Conservation (phyloP, 169 alveolate species). For the Eimeria necatrix region DNA sequence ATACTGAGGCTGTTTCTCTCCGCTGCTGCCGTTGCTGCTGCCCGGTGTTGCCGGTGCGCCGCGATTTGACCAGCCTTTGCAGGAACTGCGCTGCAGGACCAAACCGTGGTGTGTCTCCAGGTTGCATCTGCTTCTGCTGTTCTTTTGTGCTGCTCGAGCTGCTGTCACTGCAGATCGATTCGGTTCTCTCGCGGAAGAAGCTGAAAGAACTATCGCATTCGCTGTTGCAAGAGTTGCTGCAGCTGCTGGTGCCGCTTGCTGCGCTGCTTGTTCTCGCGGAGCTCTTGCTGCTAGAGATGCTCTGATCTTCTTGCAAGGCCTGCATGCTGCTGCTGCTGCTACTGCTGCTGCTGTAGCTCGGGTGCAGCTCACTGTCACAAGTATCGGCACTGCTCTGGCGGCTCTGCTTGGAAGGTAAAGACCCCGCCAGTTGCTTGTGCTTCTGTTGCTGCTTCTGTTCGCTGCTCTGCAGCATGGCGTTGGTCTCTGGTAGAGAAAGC, state of each 20-base stretch:
- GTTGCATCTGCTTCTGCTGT: not conserved
- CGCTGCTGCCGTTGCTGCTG: not conserved
- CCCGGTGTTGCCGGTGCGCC: not conserved
- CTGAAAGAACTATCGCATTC: not conserved
- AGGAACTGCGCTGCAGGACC: constrained; percentile 45
- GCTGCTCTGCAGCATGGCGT: not conserved
- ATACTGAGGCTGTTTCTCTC: not conserved
- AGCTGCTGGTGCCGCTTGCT: constrained; percentile 28
- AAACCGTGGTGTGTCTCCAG: constrained; percentile 66
- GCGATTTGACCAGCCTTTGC: not conserved
- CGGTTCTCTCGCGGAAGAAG: not conserved
- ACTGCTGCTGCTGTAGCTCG: not conserved
- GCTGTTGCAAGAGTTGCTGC: not conserved
- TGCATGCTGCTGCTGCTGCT: constrained; percentile 29
- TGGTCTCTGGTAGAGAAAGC: not conserved
- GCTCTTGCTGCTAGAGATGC: constrained; percentile 38
- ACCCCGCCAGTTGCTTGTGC: not conserved
- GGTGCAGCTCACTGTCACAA: constrained; percentile 37
- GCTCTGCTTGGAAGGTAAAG: constrained; percentile 4
- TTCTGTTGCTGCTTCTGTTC: constrained; percentile 8
- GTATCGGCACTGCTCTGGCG: constrained; percentile 68
- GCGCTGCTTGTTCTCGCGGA: constrained; percentile 34
- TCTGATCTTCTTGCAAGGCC: constrained; percentile 9
- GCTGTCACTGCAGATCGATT: not conserved
- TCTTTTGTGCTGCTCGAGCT: constrained; percentile 6